These are phyloP conservation scores for Aegilops longissima DNA, from an alignment of 176 grass and related monocot genomes.

Conservation along the genomic window DNA sequence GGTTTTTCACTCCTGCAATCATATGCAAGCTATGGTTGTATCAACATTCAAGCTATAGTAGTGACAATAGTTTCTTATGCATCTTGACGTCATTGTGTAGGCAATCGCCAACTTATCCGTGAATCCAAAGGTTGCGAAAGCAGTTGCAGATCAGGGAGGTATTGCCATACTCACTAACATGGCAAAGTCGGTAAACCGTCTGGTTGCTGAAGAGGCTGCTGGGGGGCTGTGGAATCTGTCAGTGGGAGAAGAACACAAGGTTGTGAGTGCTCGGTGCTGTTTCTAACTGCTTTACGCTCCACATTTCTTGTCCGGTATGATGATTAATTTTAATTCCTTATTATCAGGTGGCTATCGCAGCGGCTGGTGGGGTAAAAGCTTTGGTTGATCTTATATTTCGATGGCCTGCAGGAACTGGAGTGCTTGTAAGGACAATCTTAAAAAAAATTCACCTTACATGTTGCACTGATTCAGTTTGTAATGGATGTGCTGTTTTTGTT, in stretches of 20 bases:
- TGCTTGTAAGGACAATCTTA: constrained; percentile 60
- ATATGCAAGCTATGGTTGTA: background rate
- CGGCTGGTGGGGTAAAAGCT: constrained; percentile 75
- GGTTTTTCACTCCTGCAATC: constrained; percentile 22
- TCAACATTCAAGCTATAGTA: background rate
- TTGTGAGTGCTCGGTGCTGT: constrained; percentile 36
- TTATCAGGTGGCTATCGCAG: constrained; percentile 75
- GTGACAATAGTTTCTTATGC: background rate
- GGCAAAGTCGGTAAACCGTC: constrained; percentile 7
- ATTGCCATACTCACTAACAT: constrained; percentile 18
- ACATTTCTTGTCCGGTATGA: constrained; percentile 13
- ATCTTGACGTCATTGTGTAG: constrained; percentile 1
- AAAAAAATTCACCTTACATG: background rate
- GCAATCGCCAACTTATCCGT: constrained; percentile 18
- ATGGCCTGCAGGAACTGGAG: constrained; percentile 85
- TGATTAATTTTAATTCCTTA: constrained; percentile 28
- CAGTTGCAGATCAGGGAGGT: constrained; percentile 13
- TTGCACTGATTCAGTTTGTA: background rate
- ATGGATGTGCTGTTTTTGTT: background rate
- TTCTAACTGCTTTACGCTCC: constrained; percentile 3
- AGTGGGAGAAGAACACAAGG: constrained; percentile 97
- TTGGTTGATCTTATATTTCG: constrained; percentile 93
- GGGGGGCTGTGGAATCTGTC: constrained; percentile 99
- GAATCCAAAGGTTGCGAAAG: constrained; percentile 2
- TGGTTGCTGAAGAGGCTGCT: constrained; percentile 83